Conservation (phyloP, 305 asterid genomes). For the Fraxinus sp. region DNA sequence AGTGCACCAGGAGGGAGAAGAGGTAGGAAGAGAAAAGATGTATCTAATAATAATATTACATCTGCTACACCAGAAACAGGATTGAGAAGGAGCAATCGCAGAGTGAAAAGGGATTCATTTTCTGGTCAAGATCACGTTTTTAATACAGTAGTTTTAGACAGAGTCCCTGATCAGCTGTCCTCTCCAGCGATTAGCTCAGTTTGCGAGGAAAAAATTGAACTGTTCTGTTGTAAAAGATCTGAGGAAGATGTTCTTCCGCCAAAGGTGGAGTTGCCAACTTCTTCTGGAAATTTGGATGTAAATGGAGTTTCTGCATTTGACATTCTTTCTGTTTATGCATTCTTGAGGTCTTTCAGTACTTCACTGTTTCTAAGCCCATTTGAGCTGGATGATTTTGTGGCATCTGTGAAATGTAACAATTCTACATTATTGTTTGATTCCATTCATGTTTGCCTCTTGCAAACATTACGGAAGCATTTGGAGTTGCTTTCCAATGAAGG, state of each 20-base stretch:
- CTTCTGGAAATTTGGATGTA: conserved; percentile 57
- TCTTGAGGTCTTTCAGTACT: conserved; percentile 87
- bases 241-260: conserved; percentile 46
- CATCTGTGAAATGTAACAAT: conserved; percentile 51
- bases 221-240: conserved; percentile 32
- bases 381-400: conserved; percentile 67
- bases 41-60: conserved; percentile 28
- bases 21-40: conserved; percentile 57
- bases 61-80: conserved; percentile 53
- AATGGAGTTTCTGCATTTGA: conserved; percentile 63
- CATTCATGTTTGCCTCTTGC: conserved; percentile 73
- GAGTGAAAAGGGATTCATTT: conserved; percentile 46
- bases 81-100: conserved; percentile 88
- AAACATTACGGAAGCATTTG: conserved; percentile 68
- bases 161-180: conserved; percentile 33
- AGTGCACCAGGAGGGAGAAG: conserved; percentile 43
- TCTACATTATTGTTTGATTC: conserved; percentile 72
- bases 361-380: conserved; percentile 83
- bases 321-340: conserved; percentile 68
- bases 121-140: conserved; percentile 42
- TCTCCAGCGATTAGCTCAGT: conserved; percentile 63
- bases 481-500: conserved; percentile 66
- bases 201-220: conserved; percentile 49
- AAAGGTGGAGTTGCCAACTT: conserved; percentile 67
- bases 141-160: conserved; percentile 35